A percentile compares a stretch with the other conserved stretches of the same genome.
Evolutionary conservation across 2,329 filamentous ascomycete genomes (phyloP).

Genomic region (Calonectria crousiana): DNA sequence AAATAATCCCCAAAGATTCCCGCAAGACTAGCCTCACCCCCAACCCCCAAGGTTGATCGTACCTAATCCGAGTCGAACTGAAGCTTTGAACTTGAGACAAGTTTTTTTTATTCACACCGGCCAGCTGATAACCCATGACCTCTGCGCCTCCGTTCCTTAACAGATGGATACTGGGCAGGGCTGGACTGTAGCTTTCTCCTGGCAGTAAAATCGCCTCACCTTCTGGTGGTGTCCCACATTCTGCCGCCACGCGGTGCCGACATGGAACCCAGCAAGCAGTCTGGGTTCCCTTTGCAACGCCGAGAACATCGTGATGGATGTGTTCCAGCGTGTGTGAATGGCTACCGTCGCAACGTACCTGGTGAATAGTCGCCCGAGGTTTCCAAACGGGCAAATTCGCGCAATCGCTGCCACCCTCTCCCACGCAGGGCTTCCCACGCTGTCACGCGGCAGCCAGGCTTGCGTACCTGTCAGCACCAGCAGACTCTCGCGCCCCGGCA

Average conservation of each 20-base stretch:
- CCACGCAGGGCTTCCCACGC: constrained; percentile 19
- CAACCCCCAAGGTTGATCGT: not conserved
- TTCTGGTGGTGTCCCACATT: constrained; percentile 19
- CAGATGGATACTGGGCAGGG: not conserved
- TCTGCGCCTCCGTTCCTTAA: constrained; percentile 12
- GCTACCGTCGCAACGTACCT: constrained; percentile 23
- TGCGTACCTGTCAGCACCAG: constrained; percentile 25
- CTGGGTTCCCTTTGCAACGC: constrained; percentile 11
- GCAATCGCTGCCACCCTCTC: constrained; percentile 29
- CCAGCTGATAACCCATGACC: constrained; percentile 2
- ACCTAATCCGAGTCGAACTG: not conserved
- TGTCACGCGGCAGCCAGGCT: constrained; percentile 20
- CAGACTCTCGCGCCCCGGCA: constrained; percentile 19
- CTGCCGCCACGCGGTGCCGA: not conserved
- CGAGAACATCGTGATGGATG: constrained; percentile 33
- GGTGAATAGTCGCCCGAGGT: constrained; percentile 26
- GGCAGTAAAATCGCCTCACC: constrained; percentile 4
- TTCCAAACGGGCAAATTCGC: constrained; percentile 38
- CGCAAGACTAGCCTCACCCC: constrained; percentile 1
- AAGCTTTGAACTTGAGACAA: not conserved
- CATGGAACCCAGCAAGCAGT: constrained; percentile 9
- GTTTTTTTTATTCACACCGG: not conserved
- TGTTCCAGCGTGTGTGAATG: constrained; percentile 33
- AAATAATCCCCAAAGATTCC: constrained; percentile 1
- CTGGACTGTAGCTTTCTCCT: not conserved